Evolutionary conservation across 495 filamentous ascomycete genomes (phyloP), one percentile per base, ranked within the genome.

Genomic region (Penicillium simplicissimum): DNA sequence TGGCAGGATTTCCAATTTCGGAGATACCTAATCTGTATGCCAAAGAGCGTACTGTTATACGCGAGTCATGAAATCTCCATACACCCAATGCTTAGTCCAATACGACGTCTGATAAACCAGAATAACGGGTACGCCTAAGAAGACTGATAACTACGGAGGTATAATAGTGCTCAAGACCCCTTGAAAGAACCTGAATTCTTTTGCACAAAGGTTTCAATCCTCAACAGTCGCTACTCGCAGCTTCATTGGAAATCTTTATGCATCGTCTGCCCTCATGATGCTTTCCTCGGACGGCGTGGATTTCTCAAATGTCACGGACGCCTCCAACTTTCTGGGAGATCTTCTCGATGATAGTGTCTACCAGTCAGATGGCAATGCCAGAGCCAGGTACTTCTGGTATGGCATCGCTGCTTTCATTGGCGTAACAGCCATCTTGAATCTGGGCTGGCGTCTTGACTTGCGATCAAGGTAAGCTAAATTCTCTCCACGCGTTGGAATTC

Each of bases 331-430:
- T 33, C 43, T 59, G 15, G 51, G 3, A 11, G 61, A 57, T 0
- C 40, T 63, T 11, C 35, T 59, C 2, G 61, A 63, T 59, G 51
- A 63, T 35, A 25, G 28, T 13, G 31, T 35, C 15, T 42, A 59
- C 9, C 56, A 55, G 33, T 13, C 17, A 8, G 31, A 51, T 4
- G 61, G 58, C 31, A 55, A 63, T 43, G 56, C 51, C 8, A 55
- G 53, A 1, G 61, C 61, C 1, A 51, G 56, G 13, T 51, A 57
- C 4, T 63, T 63, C 37, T 63, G 56, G 61, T 63, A 63, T 33
- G 61, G 61, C 3, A 59, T 63, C 35, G 40, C 47, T 13, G 47
- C 58, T 40, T 48, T 63, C 13, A 51, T 59, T n/a, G 61, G 45
- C 10, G 19, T 63, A 17, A 49, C 43, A 13, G 51, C 55, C 10